phyloP scores from a whole-genome alignment of 495 filamentous ascomycete species.

The Penicillium lividum region DNA sequence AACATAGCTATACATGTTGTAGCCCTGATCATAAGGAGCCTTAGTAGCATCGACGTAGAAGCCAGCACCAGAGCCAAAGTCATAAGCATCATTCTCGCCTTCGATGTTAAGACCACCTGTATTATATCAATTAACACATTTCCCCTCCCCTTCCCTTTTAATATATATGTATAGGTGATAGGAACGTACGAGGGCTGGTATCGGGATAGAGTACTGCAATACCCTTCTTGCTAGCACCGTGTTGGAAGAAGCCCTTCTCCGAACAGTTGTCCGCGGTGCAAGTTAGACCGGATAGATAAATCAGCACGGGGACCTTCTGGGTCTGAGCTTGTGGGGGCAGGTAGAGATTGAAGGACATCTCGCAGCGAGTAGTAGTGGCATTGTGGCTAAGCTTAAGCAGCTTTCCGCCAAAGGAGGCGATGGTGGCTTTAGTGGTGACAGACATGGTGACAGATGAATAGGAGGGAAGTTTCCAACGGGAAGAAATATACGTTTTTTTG shows the following conservation, averaged over 20 bases:
- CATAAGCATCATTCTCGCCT: conserved; percentile 81
- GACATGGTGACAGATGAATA: conserved; percentile 53
- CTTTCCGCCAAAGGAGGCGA: conserved; percentile 91
- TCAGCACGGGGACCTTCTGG: conserved; percentile 76
- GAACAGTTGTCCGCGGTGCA: conserved; percentile 95
- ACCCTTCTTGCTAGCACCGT: conserved; percentile 69
- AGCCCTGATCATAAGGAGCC: conserved; percentile 68
- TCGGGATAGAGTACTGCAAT: conserved; percentile 93
- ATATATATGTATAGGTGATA: background rate
- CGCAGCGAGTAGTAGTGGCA: conserved; percentile 63
- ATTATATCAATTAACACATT: background rate
- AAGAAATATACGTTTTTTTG: conserved; percentile 16
- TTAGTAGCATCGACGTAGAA: conserved; percentile 94
- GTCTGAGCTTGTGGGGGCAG: conserved; percentile 58
- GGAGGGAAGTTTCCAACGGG: conserved; percentile 1
- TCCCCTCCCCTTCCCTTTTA: background rate
- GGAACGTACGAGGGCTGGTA: conserved; percentile 76
- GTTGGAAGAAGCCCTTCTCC: conserved; percentile 94
- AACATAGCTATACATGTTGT: conserved; percentile 94
- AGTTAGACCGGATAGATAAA: conserved; percentile 93
- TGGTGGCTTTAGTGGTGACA: conserved; percentile 84
- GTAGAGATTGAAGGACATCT: conserved; percentile 70
- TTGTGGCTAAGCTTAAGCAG: conserved; percentile 90
- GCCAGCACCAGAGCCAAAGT: conserved; percentile 87
- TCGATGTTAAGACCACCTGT: conserved; percentile 69